Conservation (phyloP, 1,139 yeast genomes). For the Eremothecium gossypii region DNA sequence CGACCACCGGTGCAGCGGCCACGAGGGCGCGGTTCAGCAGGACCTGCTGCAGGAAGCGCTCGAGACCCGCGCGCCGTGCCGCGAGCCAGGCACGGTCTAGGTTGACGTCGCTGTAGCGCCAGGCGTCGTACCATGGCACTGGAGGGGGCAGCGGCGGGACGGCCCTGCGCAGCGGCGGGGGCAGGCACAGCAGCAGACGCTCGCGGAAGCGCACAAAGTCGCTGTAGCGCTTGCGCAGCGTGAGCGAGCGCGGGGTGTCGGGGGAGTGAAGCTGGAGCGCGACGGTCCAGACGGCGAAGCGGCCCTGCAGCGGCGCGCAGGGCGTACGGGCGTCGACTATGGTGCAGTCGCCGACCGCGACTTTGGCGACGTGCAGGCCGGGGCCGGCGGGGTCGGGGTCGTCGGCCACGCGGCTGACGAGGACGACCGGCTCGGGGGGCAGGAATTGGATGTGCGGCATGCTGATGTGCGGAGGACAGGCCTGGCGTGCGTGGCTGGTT, state of each 20-base stretch:
- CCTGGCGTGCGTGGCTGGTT: no score
- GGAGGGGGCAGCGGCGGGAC: slow-evolving; percentile 24
- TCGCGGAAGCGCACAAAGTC: slow-evolving; percentile 21
- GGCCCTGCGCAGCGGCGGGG: slow-evolving; percentile 7
- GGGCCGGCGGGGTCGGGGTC: no score
- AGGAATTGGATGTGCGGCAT: slow-evolving; percentile 11
- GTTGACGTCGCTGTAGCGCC: slow-evolving; percentile 23
- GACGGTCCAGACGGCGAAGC: slow-evolving; percentile 25
- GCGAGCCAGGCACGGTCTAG: slow-evolving; percentile 23
- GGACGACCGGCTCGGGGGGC: slow-evolving; percentile 22
- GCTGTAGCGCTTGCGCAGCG: slow-evolving; percentile 22
- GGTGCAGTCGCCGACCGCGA: background rate
- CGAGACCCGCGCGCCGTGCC: slow-evolving; percentile 25
- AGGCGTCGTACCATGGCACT: slow-evolving; percentile 25
- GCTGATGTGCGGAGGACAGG: no score
- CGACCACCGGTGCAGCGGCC: background rate
- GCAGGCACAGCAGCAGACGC: slow-evolving; percentile 9
- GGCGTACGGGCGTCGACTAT: slow-evolving; percentile 19
- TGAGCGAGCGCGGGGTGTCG: slow-evolving; percentile 10
- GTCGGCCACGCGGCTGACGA: slow-evolving; percentile 5
- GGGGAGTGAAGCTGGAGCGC: slow-evolving; percentile 16
- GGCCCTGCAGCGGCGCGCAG: slow-evolving; percentile 17
- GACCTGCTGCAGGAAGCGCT: slow-evolving; percentile 22
- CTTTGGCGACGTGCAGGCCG: background rate
- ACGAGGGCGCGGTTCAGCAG: slow-evolving; percentile 14